Evolutionary conservation across 441 rosid genomes (phyloP), one percentile per base, ranked within the genome.

Genomic region (Brassica hybrid): DNA sequence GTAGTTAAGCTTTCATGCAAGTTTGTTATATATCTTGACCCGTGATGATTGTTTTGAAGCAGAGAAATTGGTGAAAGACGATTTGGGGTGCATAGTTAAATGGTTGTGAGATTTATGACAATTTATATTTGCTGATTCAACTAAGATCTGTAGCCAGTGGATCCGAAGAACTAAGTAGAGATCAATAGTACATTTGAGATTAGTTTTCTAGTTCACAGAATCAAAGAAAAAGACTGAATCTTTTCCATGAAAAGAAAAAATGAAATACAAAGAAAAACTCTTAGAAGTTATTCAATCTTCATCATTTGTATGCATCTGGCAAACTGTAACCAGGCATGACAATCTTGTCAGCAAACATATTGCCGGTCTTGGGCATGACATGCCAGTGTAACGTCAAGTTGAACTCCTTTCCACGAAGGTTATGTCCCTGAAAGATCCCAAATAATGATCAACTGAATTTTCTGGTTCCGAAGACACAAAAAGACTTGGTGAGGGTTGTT

Each of bases 301-400:
- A 81, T 88, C 80, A 90, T 87, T 89, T 89, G 72, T 96, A 96
- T 65, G 89, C 91, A 76, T 92, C 84, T 13, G 97, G 99, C 74
- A 96, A 81, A 57, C 77, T 89, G 83, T 88, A 94, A 58, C 99
- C 99, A 19, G 98, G 64, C 90, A 89, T 80, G 71, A 92, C 93
- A 32, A 94, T 58, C 76, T 94, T 94, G 83, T 91, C 85, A 0
- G 93, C 87, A 74, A 90, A 90, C 99, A 92, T 94, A 88, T 90
- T 96, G 71, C 99, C 96, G 0, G 98, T 88, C 87, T 96, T 96
- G 7, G 99, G 98, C 99, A 96, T 96, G 50, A 96, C 97, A 73
- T 92, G 97, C 99, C 99, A 96, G 76, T 92, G 99, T 84, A 96
- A 82, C 10, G 99, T 94, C 83, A 96, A 80, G 81, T 96, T 96